Percentiles rank a stretch among this genome's conserved stretches.
phyloP scores from a whole-genome alignment of 352 stramenopile genomes.

The Phytopythium ostracodes region DNA sequence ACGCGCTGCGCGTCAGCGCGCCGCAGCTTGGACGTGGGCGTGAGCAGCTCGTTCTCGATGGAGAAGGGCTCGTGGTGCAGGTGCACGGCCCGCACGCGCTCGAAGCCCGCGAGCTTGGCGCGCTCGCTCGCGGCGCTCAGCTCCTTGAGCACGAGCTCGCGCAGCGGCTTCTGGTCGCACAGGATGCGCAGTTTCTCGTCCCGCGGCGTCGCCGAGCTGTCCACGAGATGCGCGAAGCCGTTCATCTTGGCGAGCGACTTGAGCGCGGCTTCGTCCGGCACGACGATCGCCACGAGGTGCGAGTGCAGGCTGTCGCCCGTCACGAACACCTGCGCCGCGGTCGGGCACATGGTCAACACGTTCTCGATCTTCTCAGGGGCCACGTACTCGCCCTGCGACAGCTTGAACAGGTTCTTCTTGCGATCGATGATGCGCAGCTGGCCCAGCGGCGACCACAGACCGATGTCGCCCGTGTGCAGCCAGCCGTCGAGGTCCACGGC shows the following conservation, averaged over 20 bases:
- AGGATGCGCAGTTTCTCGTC: conserved; percentile 32
- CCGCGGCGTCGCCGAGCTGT: conserved; percentile 9
- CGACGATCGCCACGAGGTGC: conserved; percentile 92
- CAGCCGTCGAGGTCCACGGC: conserved; percentile 91
- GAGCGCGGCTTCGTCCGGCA: conserved; percentile 62
- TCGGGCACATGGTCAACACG: conserved; percentile 83
- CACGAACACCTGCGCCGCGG: conserved; percentile 95
- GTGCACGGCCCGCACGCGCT: conserved; percentile 90
- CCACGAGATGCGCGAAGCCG: conserved; percentile 17
- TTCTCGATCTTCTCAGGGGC: conserved; percentile 97
- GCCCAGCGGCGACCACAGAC: conserved; percentile 91
- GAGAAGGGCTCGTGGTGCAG: conserved; percentile 90
- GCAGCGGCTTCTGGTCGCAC: conserved; percentile 43
- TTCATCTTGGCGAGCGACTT: conserved; percentile 29
- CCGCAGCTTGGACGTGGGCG: conserved; percentile 97
- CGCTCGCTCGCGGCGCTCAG: conserved; percentile 47
- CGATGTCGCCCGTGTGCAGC: conserved; percentile 97
- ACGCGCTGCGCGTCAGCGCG: conserved; percentile 53
- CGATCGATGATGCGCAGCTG: conserved; percentile 90
- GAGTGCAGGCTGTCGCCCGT: conserved; percentile 95
- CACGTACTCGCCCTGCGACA: conserved; percentile 95
- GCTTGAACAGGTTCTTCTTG: conserved; percentile 95
- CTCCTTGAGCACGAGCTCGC: conserved; percentile 40
- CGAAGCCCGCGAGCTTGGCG: conserved; percentile 88
- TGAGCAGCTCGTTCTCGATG: conserved; percentile 93